phyloP scores from a whole-genome alignment of 2,329 filamentous ascomycete genomes.

The Curvularia hawaiiensis region DNA sequence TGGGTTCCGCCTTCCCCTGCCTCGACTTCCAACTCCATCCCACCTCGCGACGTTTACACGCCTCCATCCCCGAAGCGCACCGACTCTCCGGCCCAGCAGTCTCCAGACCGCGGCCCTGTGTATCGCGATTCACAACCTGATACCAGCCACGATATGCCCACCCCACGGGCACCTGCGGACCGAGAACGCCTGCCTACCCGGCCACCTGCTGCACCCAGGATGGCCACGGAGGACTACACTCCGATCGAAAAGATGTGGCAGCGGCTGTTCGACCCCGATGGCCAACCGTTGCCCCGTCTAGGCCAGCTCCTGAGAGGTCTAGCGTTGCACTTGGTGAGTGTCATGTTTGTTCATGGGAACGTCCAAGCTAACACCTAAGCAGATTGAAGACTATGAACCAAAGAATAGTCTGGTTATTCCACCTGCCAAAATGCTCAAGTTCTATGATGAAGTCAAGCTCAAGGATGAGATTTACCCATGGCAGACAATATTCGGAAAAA shows the following conservation, averaged over 20 bases:
- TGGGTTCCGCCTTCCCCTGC: slow-evolving; percentile 49
- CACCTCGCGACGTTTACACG: slow-evolving; percentile 57
- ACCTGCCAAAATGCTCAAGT: slow-evolving; percentile 74
- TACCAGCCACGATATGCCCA: slow-evolving; percentile 35
- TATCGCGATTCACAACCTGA: slow-evolving; percentile 39
- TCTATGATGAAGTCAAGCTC: slow-evolving; percentile 72
- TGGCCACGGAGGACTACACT: slow-evolving; percentile 46
- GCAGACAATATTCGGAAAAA: slow-evolving; percentile 60
- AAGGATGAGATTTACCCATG: slow-evolving; percentile 72
- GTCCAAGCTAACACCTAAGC: slow-evolving; percentile 13
- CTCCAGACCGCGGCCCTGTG: slow-evolving; percentile 45
- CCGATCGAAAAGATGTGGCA: slow-evolving; percentile 75
- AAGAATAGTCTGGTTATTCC: slow-evolving; percentile 72
- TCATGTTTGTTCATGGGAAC: background rate
- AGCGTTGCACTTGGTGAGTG: slow-evolving; percentile 71
- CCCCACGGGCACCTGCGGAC: slow-evolving; percentile 36
- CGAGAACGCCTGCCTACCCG: slow-evolving; percentile 31
- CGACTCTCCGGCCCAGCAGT: slow-evolving; percentile 38
- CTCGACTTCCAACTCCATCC: slow-evolving; percentile 55
- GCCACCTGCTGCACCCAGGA: slow-evolving; percentile 35
- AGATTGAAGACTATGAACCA: slow-evolving; percentile 73
- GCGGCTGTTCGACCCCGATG: slow-evolving; percentile 70
- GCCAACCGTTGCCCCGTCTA: slow-evolving; percentile 69
- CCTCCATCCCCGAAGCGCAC: slow-evolving; percentile 58
- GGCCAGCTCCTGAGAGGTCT: slow-evolving; percentile 75